Percentiles rank a stretch among this genome's conserved stretches.
phyloP scores from a whole-genome alignment of 179 eudicot genomes.

The Corrigiola litoralis region DNA sequence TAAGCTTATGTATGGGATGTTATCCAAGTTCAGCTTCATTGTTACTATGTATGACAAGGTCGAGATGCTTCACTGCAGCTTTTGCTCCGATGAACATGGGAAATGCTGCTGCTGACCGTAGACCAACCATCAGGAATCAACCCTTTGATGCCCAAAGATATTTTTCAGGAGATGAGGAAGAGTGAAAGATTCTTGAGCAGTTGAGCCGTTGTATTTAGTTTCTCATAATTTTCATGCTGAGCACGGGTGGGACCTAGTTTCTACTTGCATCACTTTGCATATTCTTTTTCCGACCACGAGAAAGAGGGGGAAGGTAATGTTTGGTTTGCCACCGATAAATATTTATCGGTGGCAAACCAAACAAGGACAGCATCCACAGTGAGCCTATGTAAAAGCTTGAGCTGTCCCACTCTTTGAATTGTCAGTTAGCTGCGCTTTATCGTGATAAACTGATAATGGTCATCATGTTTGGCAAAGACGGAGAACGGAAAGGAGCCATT shows the following conservation, averaged over 20 bases:
- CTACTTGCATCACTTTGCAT: too few species aligned
- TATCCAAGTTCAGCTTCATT: not conserved
- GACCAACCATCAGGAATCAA: slow-evolving; percentile 35
- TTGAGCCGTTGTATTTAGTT: not conserved
- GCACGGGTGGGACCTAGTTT: not conserved
- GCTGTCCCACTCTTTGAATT: too few species aligned
- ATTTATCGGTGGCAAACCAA: too few species aligned
- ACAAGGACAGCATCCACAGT: too few species aligned
- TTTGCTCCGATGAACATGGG: slow-evolving; percentile 82
- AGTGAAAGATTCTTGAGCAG: slow-evolving; percentile 22
- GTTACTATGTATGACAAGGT: slow-evolving; percentile 8
- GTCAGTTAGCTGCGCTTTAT: too few species aligned
- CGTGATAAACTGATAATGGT: too few species aligned
- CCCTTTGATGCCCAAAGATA: slow-evolving; percentile 61
- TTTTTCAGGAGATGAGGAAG: slow-evolving; percentile 49
- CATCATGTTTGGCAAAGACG: too few species aligned
- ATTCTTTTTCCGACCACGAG: too few species aligned
- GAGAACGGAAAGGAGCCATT: too few species aligned
- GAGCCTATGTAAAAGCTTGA: too few species aligned
- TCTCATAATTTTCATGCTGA: not conserved
- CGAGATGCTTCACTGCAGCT: slow-evolving; percentile 46
- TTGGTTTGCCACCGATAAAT: too few species aligned
- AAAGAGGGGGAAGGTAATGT: too few species aligned
- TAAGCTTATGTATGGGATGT: not conserved
- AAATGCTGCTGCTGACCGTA: slow-evolving; percentile 30